Percentiles rank a stretch among this genome's conserved stretches.
phyloP scores from a whole-genome alignment of 768 basidiomycete species.

The Russula sp. region DNA sequence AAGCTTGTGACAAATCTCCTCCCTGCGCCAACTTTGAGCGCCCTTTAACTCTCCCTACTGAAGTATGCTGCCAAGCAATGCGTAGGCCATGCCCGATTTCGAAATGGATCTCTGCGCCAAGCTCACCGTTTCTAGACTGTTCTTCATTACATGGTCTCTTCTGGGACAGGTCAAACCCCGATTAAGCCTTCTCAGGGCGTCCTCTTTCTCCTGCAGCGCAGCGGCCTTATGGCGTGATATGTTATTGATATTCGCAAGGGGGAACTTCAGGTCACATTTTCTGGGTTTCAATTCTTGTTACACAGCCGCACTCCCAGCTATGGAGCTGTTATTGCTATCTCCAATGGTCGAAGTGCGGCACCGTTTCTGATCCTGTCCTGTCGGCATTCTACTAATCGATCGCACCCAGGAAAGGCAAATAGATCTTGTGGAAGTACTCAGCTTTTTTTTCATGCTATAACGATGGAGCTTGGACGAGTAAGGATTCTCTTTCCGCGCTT shows the following conservation, averaged over 20 bases:
- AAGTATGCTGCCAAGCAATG: too few species aligned
- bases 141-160: conserved; percentile 97
- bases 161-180: conserved; percentile 71
- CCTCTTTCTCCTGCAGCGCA: conserved; percentile 74
- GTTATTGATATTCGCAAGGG: conserved; percentile 43
- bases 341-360: conserved; percentile 66
- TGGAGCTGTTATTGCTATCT: conserved; percentile 94
- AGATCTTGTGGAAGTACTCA: conserved; percentile 90
- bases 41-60: too few species aligned
- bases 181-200: conserved; percentile 80
- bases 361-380: conserved; percentile 9
- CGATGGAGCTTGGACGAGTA: conserved; percentile 90
- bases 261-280: conserved; percentile 79
- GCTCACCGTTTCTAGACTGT: conserved; percentile 61
- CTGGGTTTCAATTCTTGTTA: conserved; percentile 94
- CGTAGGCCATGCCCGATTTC: too few species aligned
- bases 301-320: conserved; percentile 89
- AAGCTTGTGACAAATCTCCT: too few species aligned
- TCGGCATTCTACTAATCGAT: background rate
- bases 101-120: conserved; percentile 3
- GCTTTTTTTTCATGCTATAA: conserved; percentile 95
- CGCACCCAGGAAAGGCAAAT: conserved; percentile 71
- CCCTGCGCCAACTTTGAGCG: too few species aligned
- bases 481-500: conserved; percentile 33
- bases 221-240: conserved; percentile 72